Conservation (phyloP, 768 basidiomycete genomes). For the Ramaria rubella region DNA sequence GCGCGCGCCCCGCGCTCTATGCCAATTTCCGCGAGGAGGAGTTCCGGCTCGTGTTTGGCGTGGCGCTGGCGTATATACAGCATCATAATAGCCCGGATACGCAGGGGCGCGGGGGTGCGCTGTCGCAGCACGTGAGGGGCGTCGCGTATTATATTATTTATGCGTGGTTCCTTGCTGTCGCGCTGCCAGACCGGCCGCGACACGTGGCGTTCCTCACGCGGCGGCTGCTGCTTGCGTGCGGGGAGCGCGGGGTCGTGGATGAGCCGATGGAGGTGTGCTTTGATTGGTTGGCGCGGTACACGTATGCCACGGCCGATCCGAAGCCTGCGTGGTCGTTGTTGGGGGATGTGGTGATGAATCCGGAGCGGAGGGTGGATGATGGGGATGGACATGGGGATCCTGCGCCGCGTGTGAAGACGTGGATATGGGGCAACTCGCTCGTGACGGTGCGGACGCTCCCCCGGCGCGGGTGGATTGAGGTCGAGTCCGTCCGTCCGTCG, state of each 20-base stretch:
- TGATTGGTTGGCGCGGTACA: conserved; percentile 94
- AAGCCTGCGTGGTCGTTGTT: conserved; percentile 76
- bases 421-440: conserved; percentile 80
- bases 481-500: conserved; percentile 78
- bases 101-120: conserved; percentile 43
- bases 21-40: conserved; percentile 88
- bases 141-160: conserved; percentile 89
- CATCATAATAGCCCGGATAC: conserved; percentile 68
- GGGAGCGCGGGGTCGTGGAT: conserved; percentile 65
- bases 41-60: conserved; percentile 90
- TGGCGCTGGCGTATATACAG: conserved; percentile 89
- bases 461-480: conserved; percentile 82
- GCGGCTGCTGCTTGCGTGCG: conserved; percentile 81
- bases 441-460: conserved; percentile 72
- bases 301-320: conserved; percentile 91
- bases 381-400: conserved; percentile 31
- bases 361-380: conserved; percentile 24
- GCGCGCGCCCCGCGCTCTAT: conserved; percentile 70
- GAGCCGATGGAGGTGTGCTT: conserved; percentile 94
- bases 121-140: conserved; percentile 86
- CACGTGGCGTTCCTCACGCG: conserved; percentile 83
- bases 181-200: conserved; percentile 69
- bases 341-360: conserved; percentile 70
- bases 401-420: conserved; percentile 58
- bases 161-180: conserved; percentile 88